Evolutionary conservation across 495 filamentous ascomycete species (phyloP).

Genomic region (Penicillium odoratum): DNA sequence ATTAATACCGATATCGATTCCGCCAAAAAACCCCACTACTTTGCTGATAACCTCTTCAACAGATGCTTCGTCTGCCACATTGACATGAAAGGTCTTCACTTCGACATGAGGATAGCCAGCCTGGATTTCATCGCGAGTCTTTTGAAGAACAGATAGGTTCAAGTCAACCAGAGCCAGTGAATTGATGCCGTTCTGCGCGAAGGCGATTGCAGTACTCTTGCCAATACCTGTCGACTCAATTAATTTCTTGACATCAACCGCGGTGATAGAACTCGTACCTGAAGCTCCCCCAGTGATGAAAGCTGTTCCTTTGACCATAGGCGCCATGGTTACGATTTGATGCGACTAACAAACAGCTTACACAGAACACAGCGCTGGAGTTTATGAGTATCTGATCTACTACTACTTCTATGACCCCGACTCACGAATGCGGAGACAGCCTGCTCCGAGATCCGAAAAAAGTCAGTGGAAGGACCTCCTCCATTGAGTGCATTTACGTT

Average conservation of each 20-base stretch:
- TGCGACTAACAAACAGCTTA: not conserved
- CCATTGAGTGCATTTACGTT: not conserved
- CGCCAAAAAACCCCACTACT: slow-evolving; percentile 29
- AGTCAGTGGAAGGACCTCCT: not conserved
- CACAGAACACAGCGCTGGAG: not conserved
- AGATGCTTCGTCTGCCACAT: slow-evolving; percentile 26
- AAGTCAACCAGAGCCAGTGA: slow-evolving; percentile 26
- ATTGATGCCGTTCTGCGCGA: slow-evolving; percentile 25
- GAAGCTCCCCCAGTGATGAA: slow-evolving; percentile 29
- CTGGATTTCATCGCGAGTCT: slow-evolving; percentile 12
- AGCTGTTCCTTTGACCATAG: slow-evolving; percentile 22
- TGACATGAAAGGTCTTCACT: slow-evolving; percentile 13
- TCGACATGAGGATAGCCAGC: slow-evolving; percentile 12
- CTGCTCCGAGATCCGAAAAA: not conserved
- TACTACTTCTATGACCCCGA: not conserved
- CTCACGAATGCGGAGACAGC: not conserved
- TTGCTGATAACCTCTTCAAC: slow-evolving; percentile 20
- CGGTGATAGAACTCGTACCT: slow-evolving; percentile 10
- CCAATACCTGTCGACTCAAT: slow-evolving; percentile 25
- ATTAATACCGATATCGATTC: slow-evolving; percentile 55
- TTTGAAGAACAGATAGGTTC: slow-evolving; percentile 18
- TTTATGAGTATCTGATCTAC: not conserved
- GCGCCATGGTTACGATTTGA: slow-evolving; percentile 13
- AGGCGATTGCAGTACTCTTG: slow-evolving; percentile 20
- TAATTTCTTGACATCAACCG: not conserved